phyloP scores from a whole-genome alignment of 352 stramenopile genomes.

The Pythium aristosporum region DNA sequence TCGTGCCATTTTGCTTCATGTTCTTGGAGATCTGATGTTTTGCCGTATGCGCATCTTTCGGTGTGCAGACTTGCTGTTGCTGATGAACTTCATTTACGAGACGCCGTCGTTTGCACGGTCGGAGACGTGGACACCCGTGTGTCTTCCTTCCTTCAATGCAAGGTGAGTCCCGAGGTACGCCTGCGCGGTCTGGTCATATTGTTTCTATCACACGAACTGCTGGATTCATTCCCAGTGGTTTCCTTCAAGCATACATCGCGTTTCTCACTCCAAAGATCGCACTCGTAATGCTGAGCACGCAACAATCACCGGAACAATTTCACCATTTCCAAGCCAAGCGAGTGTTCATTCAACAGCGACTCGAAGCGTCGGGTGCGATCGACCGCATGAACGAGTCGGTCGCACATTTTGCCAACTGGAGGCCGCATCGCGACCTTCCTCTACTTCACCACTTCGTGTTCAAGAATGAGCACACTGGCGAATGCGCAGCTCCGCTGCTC shows the following conservation, averaged over 20 bases:
- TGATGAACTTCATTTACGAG: conserved; percentile 76
- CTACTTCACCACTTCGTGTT: conserved; percentile 66
- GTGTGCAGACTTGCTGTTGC: conserved; percentile 54
- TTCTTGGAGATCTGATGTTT: neutral
- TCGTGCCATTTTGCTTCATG: neutral
- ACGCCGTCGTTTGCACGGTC: conserved; percentile 54
- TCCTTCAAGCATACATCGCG: conserved; percentile 73
- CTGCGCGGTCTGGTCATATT: neutral
- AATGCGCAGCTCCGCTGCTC: conserved; percentile 45
- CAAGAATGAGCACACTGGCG: conserved; percentile 67
- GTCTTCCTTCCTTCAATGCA: conserved; percentile 61
- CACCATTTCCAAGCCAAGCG: conserved; percentile 69
- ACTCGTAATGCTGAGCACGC: conserved; percentile 63
- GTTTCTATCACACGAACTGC: neutral
- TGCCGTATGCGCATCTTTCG: neutral
- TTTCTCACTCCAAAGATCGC: conserved; percentile 59
- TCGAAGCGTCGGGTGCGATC: conserved; percentile 41
- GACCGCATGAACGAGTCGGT: conserved; percentile 41
- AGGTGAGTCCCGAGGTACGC: conserved; percentile 27
- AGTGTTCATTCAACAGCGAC: conserved; percentile 37
- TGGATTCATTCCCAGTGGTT: conserved; percentile 37
- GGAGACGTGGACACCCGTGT: conserved; percentile 77
- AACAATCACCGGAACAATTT: conserved; percentile 69
- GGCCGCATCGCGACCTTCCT: conserved; percentile 52
- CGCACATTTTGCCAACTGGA: conserved; percentile 32